Base-by-base conservation (phyloP, 139 green algal genomes). In the Chara braunii region DNA sequence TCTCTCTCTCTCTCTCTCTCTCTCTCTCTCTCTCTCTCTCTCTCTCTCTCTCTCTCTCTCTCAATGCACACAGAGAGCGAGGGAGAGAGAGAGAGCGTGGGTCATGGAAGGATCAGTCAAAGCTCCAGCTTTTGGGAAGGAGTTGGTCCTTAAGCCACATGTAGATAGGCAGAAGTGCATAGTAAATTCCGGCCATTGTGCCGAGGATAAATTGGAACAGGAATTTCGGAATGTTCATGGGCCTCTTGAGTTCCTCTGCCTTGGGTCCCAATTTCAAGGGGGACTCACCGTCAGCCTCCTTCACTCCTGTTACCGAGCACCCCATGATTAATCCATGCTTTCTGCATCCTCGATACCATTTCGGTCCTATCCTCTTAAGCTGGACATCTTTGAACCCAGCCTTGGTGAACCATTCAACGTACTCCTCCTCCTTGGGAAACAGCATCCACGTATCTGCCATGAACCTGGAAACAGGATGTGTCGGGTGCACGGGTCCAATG, bases 281-380 rank as follows among this genome's bases (percentile, higher is more conserved):
- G 11, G 70, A 77, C 12, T 64, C 45, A 31, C 72, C 72, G 37
- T 56, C 79, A 74, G 84, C 79, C 8, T 81, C 70, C 61, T 96
- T 96, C 11, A 80, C 61, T 3, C 90, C 90, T 0, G 89, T 95
- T 32, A 96, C 90, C 33, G 82, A 91, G 86, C 90, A 95, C 51
- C 90, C 90, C 90, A 96, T 96, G 84, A 96, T 96, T 59, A 96
- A 82, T 7, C 90, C 90, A 60, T 96, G 90, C 6, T 88, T 75
- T 22, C 90, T 67, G 52, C 94, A 87, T 1, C 90, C 90, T n/a
- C 90, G 77, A 81, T 96, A 96, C 90, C 90, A 96, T 34, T 76
- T 87, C 33, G 90, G 90, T 1, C 90, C 90, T 48, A 96, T 96
- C 50, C 90, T 81, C 51, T 85, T 93, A 33, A 96, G 83, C 78